phyloP scores from a whole-genome alignment of 1,284 basidiomycete species.

The Phellopilus nigrolimitatus region DNA sequence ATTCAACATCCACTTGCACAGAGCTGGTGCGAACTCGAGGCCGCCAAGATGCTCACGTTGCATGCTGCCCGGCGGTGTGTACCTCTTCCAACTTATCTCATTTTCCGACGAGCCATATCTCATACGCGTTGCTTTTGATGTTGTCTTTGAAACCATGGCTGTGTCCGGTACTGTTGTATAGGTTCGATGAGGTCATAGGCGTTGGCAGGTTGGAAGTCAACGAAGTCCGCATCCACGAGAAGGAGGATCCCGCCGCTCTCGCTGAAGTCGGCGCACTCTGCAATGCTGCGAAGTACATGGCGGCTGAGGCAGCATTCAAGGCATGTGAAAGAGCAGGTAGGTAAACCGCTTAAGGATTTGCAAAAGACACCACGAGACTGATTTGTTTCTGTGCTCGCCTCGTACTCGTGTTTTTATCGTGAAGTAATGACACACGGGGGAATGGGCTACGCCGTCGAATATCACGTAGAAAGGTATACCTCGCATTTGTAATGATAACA shows the following conservation, averaged over 20 bases:
- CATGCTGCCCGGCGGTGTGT: slow-evolving; percentile 27
- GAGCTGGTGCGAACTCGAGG: slow-evolving; percentile 29
- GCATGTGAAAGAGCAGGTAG: slow-evolving; percentile 24
- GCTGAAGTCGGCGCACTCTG: slow-evolving; percentile 28
- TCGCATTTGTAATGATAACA: neutral
- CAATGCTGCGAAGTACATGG: slow-evolving; percentile 31
- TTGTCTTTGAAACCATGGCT: too few species aligned
- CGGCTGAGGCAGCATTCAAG: slow-evolving; percentile 29
- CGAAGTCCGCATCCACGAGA: too few species aligned
- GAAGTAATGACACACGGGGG: slow-evolving; percentile 28
- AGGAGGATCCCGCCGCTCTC: neutral
- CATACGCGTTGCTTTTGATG: neutral
- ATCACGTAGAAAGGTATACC: slow-evolving; percentile 21
- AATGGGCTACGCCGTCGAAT: slow-evolving; percentile 30
- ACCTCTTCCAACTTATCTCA: too few species aligned
- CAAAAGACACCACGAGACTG: too few species aligned
- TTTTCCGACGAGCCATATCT: neutral
- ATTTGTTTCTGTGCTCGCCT: neutral
- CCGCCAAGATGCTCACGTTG: slow-evolving; percentile 28
- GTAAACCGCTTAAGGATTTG: neutral
- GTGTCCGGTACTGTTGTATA: neutral
- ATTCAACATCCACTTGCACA: slow-evolving; percentile 30
- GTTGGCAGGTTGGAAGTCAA: neutral
- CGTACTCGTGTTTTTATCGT: slow-evolving; percentile 17
- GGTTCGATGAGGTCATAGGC: slow-evolving; percentile 18